Percentiles rank a stretch among this genome's conserved stretches.
Conservation (phyloP, 2,329 filamentous ascomycete species). For the Curvularia sp. region DNA sequence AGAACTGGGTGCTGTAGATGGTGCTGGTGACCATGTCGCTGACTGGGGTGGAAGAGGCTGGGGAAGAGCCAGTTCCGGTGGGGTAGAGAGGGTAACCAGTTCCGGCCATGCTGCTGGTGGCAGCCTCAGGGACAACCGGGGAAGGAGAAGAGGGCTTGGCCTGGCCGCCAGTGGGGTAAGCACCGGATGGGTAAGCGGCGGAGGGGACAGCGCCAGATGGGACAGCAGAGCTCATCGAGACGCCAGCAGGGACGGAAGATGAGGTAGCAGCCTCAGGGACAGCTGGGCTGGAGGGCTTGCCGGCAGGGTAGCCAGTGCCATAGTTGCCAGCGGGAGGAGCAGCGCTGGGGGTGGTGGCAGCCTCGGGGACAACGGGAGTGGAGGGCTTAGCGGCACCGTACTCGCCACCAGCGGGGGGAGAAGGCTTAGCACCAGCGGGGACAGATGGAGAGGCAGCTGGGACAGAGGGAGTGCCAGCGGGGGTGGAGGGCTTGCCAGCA, state of each 20-base stretch:
- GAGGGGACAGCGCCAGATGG: too few relatives aligned
- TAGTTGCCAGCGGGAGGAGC: conserved; percentile 2
- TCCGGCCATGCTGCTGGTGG: conserved; percentile 8
- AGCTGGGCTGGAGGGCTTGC: conserved; percentile 2
- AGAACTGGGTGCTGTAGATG: conserved; percentile 54
- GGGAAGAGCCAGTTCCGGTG: conserved; percentile 42
- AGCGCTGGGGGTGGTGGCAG: conserved; percentile 2
- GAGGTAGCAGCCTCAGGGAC: conserved; percentile 12
- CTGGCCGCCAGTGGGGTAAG: conserved; percentile 9
- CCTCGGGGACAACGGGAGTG: conserved; percentile 9
- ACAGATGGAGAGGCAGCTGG: too few relatives aligned
- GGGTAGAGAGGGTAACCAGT: conserved; percentile 29
- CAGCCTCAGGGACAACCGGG: conserved; percentile 9
- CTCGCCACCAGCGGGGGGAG: not conserved
- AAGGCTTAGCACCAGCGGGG: too few relatives aligned
- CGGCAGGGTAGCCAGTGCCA: conserved; percentile 18
- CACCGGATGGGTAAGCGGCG: conserved; percentile 5
- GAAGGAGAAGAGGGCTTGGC: not conserved
- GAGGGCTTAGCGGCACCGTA: not conserved
- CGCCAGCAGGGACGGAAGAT: conserved; percentile 10
- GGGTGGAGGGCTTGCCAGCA: conserved; percentile 16
- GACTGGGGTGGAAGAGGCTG: conserved; percentile 46
- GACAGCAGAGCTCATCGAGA: not conserved
- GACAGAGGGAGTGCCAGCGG: not conserved
- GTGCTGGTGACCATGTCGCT: conserved; percentile 50